Evolutionary conservation across 768 basidiomycete species (phyloP), one percentile per base, ranked within the genome.

Genomic region (Boletus patriciae): DNA sequence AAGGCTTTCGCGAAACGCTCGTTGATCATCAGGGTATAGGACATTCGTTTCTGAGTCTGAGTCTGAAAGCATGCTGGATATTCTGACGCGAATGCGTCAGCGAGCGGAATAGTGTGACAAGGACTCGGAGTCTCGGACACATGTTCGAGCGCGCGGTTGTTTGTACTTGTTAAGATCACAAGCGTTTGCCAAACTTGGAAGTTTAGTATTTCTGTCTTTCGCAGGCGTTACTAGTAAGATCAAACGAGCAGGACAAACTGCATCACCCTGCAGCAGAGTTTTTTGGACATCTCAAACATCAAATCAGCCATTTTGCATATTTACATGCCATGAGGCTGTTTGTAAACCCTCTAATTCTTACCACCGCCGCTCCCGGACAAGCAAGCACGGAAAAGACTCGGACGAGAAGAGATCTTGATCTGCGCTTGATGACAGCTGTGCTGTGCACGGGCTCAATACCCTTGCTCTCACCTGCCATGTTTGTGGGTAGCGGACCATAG

Each of bases 1-100:
- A 88, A 94, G 1, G 92, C 92, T 59, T 90, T 92, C 10, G 90
- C 92, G 61, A 79, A 91, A 50, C 85, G 83, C 55, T 87, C 81
- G 67, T 91, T 90, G 60, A 91, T 82, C 2, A 84, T 87, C 54
- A 91, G 64, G 40, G 78, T 76, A 74, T 23, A 76, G 55, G 36
- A 74, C 74, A 44, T 78, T 74, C 16, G 59, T 67, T 31, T 82
- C 80, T 4, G 74, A 72, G 25, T 25, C 25, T 25, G 25, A 25
- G 25, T 25, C 25, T 25, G 78, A 79, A 47, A 82, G 66, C 79
- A 82, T 81, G 25, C 2, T 25, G 25, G 25, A 25, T 25, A 25
- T 25, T 25, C 25, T 25, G 25, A n/a, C 25, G 25, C 25, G 4
- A 25, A 25, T 25, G 25, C 25, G 25, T 25, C 25, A 25, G 25